Evolutionary conservation across 2,329 filamentous ascomycete genomes (phyloP).

Genomic region (Penicillium rolfsii): DNA sequence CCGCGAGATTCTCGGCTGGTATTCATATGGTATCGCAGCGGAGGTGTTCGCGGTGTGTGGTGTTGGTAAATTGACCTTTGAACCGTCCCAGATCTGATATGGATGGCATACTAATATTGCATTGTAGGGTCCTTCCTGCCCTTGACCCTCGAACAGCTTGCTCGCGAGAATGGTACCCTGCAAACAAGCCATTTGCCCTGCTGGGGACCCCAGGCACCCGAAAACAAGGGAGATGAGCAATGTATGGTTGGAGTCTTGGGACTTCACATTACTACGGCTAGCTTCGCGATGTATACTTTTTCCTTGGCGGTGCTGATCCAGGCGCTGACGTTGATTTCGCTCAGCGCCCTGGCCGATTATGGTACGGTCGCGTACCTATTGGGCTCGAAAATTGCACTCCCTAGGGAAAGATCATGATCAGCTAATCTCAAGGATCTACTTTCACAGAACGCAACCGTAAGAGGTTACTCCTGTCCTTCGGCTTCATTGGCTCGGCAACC

Average conservation of each 20-base stretch:
- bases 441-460: conserved; percentile 64
- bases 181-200: conserved; percentile 48
- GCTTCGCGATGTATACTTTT: conserved; percentile 67
- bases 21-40: conserved; percentile 90
- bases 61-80: conserved; percentile 53
- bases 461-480: conserved; percentile 77
- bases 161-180: conserved; percentile 85
- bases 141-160: conserved; percentile 88
- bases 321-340: conserved; percentile 80
- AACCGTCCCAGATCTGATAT: not conserved
- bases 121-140: conserved; percentile 80
- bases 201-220: conserved; percentile 32
- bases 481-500: conserved; percentile 72
- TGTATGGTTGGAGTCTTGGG: conserved; percentile 40
- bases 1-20: conserved; percentile 87
- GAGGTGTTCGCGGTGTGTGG: conserved; percentile 93
- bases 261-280: conserved; percentile 42
- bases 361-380: conserved; percentile 55
- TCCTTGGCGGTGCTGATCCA: conserved; percentile 85
- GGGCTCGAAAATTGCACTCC: too few species aligned
- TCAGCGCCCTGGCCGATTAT: conserved; percentile 69
- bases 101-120: not conserved
- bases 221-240: conserved; percentile 35
- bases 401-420: not conserved
- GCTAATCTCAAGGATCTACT: not conserved